phyloP scores from a whole-genome alignment of 106 monocot genomes.

The Alisma plantagoaquatica region DNA sequence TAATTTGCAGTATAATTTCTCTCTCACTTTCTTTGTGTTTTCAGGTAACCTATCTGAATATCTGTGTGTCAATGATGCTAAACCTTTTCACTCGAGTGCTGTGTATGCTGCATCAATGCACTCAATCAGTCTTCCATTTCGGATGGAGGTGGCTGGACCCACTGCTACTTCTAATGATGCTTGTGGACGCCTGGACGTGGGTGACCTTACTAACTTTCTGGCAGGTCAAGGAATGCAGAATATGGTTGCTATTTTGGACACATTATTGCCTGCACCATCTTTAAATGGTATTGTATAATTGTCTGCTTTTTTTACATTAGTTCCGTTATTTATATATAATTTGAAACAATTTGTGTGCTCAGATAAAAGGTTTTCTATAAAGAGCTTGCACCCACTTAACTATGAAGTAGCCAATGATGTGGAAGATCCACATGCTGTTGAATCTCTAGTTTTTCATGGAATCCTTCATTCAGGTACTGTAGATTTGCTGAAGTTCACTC shows the following conservation, averaged over 20 bases:
- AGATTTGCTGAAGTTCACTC: not conserved
- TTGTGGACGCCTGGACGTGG: constrained; percentile 49
- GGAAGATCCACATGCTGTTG: constrained; percentile 50
- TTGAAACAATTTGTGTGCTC: too few species aligned
- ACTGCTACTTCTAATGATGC: constrained; percentile 18
- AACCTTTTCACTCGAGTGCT: constrained; percentile 80
- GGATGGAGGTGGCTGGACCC: constrained; percentile 44
- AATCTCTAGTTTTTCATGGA: constrained; percentile 63
- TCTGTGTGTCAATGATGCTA: constrained; percentile 57
- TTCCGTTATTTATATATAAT: too few species aligned
- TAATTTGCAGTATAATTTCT: too few species aligned
- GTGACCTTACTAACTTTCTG: constrained; percentile 44
- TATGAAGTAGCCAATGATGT: constrained; percentile 56
- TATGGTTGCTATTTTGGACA: constrained; percentile 58
- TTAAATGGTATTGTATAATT: constrained; percentile 50
- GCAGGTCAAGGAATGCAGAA: constrained; percentile 66
- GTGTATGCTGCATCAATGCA: constrained; percentile 86
- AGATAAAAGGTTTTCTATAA: too few species aligned
- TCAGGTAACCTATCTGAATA: constrained; percentile 48
- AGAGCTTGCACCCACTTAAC: constrained; percentile 47
- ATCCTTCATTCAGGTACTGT: constrained; percentile 44
- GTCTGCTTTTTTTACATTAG: too few species aligned
- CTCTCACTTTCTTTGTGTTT: not conserved
- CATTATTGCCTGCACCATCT: constrained; percentile 69
- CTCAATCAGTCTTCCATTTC: constrained; percentile 63